A percentile compares a stretch with the other conserved stretches of the same genome.
Evolutionary conservation across 441 rosid genomes (phyloP).

Genomic region (Dalechampia spathulata): DNA sequence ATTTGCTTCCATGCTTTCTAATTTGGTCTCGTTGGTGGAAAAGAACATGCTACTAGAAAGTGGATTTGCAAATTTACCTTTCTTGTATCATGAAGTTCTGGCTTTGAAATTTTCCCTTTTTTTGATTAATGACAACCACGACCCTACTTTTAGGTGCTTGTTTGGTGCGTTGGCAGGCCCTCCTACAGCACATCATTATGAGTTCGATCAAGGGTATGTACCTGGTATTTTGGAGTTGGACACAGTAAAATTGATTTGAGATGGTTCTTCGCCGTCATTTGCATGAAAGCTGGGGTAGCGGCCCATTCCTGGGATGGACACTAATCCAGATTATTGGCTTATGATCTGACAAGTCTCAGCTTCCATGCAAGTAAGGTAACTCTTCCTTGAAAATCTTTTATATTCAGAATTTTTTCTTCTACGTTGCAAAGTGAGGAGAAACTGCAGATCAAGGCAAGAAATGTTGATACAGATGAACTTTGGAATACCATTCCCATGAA

Average conservation of each 20-base stretch:
- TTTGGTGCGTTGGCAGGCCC: neutral
- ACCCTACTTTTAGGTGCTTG: constrained; percentile 11
- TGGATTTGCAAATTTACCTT: neutral
- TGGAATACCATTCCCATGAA: neutral
- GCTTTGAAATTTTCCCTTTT: neutral
- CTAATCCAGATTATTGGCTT: neutral
- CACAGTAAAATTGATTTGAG: too few species aligned
- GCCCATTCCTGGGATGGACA: neutral
- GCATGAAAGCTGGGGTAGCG: neutral
- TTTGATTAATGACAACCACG: neutral
- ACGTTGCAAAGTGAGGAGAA: neutral
- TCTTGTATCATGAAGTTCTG: neutral
- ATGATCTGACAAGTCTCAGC: neutral
- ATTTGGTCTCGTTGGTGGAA: neutral
- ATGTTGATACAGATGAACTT: neutral
- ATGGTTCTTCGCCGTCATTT: neutral
- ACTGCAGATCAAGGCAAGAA: neutral
- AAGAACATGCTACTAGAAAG: neutral
- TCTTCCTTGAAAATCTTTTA: neutral
- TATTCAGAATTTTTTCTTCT: neutral
- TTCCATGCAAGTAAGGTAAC: neutral
- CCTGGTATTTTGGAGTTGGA: neutral
- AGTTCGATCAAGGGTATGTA: neutral
- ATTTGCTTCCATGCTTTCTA: neutral
- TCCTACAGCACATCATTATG: neutral